phyloP scores from a whole-genome alignment of 2,329 filamentous ascomycete species.

The Clarireedia sp. region DNA sequence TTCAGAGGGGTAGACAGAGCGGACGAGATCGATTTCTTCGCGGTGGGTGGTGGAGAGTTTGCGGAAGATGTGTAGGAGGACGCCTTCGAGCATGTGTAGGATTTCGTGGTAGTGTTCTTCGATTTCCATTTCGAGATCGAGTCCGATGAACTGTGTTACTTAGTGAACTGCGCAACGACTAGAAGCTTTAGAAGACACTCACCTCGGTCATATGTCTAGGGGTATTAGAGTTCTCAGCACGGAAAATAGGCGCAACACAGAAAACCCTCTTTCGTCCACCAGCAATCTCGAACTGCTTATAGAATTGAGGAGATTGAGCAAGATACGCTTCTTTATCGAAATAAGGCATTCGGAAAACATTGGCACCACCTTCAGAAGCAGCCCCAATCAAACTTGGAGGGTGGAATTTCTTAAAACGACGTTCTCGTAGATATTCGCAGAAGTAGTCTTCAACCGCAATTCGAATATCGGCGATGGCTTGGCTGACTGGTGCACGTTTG shows the following conservation, averaged over 20 bases:
- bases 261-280: constrained; percentile 70
- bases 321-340: constrained; percentile 78
- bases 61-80: constrained; percentile 73
- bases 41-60: constrained; percentile 55
- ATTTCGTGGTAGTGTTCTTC: constrained; percentile 72
- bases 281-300: constrained; percentile 82
- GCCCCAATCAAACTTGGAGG: constrained; percentile 84
- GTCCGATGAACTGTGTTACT: constrained; percentile 59
- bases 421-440: constrained; percentile 66
- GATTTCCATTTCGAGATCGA: constrained; percentile 88
- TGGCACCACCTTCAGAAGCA: constrained; percentile 85
- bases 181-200: constrained; percentile 10
- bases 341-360: constrained; percentile 85
- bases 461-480: constrained; percentile 59
- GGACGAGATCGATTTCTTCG: constrained; percentile 64
- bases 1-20: constrained; percentile 68
- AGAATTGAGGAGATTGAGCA: constrained; percentile 76
- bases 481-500: constrained; percentile 83
- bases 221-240: constrained; percentile 81
- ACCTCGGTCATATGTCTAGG: constrained; percentile 76
- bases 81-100: constrained; percentile 60
- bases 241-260: constrained; percentile 73
- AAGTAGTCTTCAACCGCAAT: constrained; percentile 50
- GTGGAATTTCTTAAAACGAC: constrained; percentile 76
- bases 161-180: constrained; percentile 7